Conservation (phyloP, 371 early-diverging fungal genomes). For the Mortierella sp. region DNA sequence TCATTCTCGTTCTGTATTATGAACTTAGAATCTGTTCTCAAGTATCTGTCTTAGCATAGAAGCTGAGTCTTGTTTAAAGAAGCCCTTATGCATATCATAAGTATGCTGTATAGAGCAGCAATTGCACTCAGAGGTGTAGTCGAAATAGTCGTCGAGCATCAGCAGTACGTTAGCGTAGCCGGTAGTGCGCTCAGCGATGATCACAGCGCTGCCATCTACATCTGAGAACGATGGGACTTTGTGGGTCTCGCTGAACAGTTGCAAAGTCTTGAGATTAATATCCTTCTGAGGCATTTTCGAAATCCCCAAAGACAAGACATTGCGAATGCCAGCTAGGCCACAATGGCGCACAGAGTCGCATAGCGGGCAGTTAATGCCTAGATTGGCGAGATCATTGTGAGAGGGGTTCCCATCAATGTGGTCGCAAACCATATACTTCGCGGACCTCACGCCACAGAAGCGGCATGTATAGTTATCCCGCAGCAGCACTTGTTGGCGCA, state of each 20-base stretch:
- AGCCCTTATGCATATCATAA: constrained; percentile 31
- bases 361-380: constrained; percentile 24
- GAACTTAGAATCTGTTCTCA: constrained; percentile 10
- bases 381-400: constrained; percentile 29
- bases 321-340: constrained; percentile 23
- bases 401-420: constrained; percentile 27
- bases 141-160: constrained; percentile 6
- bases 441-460: constrained; percentile 30
- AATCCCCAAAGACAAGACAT: constrained; percentile 23
- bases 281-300: constrained; percentile 28
- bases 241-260: constrained; percentile 16
- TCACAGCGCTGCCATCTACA: constrained; percentile 19
- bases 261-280: constrained; percentile 28
- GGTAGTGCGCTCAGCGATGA: constrained; percentile 14
- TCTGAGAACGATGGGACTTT: constrained; percentile 16
- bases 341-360: constrained; percentile 27
- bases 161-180: constrained; percentile 27
- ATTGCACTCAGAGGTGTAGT: constrained; percentile 19
- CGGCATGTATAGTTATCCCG: constrained; percentile 31
- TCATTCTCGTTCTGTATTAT: too few relatives aligned
- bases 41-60: constrained; percentile 3
- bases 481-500: constrained; percentile 11
- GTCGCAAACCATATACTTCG: constrained; percentile 29
- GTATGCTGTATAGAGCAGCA: constrained; percentile 18
- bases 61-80: constrained; percentile 19